Evolutionary conservation across 139 green algal genomes (phyloP), one percentile per base, ranked within the genome.

Genomic region (Desmodesmus armatus): DNA sequence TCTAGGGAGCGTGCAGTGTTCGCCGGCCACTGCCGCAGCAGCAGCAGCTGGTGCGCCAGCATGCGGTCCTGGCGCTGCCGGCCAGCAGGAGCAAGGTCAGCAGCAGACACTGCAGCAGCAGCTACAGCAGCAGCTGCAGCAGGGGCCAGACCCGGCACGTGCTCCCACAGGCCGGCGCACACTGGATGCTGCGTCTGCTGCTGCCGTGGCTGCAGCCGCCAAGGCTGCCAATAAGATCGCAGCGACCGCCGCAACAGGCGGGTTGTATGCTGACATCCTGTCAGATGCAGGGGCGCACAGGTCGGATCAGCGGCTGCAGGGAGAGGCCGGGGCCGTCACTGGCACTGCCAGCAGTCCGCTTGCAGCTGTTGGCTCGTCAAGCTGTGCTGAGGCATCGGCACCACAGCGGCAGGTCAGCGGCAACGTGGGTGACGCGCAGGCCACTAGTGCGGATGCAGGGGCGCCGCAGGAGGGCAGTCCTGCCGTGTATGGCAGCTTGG

Each of bases 81-180:
- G 63, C 31, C n/a, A n/a, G n/a, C n/a, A n/a, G n/a, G n/a, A 23
- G 63, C 63, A 17, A 43, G 31, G 63, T 5, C 63, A 72, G 2
- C 63, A 72, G 63, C 5, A n/a, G n/a, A 19, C 47, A 9, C 62
- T 71, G 23, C 4, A 75, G 67, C 21, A 35, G 23, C 33, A 75
- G 19, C 37, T 33, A n/a, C 67, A 75, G 63, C 70, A 78, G 70
- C 70, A 78, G 70, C 70, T 53, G 67, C 67, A 75, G 67, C 67
- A 78, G 70, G 13, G 13, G 47, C 47, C 47, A 55, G 47, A 13
- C 9, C 47, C 47, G 13, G 47, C 47, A 55, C 13, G 47, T 7
- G 47, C 47, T 21, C 31, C 25, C 60, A 69, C 25, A 31, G n/a
- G n/a, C n/a, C n/a, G n/a, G n/a, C n/a, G n/a, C n/a, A n/a, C n/a